Evolutionary conservation across 202 grass and related monocot genomes (phyloP), one percentile per base, ranked within the genome.

Genomic region (Elaeis oleifera): DNA sequence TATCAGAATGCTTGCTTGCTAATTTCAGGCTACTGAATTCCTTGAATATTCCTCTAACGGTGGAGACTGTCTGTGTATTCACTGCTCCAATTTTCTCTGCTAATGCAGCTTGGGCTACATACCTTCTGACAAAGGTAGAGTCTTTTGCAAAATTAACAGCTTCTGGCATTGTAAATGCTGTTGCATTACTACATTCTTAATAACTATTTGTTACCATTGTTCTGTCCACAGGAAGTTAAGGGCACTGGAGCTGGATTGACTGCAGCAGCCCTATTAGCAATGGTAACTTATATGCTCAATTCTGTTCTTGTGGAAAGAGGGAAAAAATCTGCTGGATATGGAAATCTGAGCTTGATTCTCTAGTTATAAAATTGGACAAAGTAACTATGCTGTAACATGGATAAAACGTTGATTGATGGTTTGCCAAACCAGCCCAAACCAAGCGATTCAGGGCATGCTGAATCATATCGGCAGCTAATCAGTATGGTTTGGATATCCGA

Each of bases 61-160:
- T 94, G 74, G 94, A 99, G 73, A 99, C 94, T 54, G 94, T 99
- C 18, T 99, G 94, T 69, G 94, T 99, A 60, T 99, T 99, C 64
- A 99, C 94, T 14, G 94, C 94, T 84, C 94, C 94, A 60, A 81
- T 99, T 77, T 99, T 99, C 23, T 24, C 23, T 3, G 94, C 94
- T 67, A 79, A 76, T 60, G 94, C 94, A 80, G 70, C 94, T 3
- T 99, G 94, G 94, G 88, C 94, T 66, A 94, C 94, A 56, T 99
- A 99, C 68, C 80, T 99, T 71, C 65, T 99, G 68, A 99, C 94
- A 61, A 99, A 99, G 88, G 94, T 90, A 4, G 2, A 64, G 16
- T 24, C 16, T 24, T 15, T 51, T 24, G 23, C 23, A 24, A 24
- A 3, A 24, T 3, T 24, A 24, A 24, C 23, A 24, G 23, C 3